phyloP scores from a whole-genome alignment of 169 alveolate genomes.

The Babesia divergens region DNA sequence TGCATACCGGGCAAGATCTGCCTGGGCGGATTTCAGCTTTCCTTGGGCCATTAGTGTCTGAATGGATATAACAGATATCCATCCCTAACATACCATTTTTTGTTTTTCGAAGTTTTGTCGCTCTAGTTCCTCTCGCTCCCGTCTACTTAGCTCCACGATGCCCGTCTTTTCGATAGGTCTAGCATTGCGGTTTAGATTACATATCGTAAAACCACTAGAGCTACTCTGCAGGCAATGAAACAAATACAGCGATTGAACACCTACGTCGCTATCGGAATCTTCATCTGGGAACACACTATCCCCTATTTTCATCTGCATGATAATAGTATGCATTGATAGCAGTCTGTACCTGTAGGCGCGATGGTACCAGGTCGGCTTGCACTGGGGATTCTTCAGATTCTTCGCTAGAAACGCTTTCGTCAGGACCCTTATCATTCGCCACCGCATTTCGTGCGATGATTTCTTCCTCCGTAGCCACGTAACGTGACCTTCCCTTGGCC shows the following conservation, averaged over 20 bases:
- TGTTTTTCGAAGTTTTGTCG: conserved; percentile 60
- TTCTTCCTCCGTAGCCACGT: conserved; percentile 65
- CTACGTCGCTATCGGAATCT: conserved; percentile 26
- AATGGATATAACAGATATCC: neutral
- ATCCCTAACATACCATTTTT: conserved; percentile 32
- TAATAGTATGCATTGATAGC: neutral
- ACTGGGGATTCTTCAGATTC: conserved; percentile 11
- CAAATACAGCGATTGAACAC: neutral
- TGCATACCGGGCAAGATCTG: conserved; percentile 60
- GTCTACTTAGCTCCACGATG: conserved; percentile 51
- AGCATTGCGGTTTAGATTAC: conserved; percentile 53
- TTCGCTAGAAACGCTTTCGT: conserved; percentile 16
- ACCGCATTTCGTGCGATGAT: conserved; percentile 53
- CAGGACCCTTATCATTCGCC: neutral
- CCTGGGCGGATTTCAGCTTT: conserved; percentile 58
- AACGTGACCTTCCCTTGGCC: conserved; percentile 59
- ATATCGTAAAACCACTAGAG: conserved; percentile 27
- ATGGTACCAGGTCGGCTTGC: neutral
- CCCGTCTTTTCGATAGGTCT: conserved; percentile 59
- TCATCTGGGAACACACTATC: conserved; percentile 4
- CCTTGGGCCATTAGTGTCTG: conserved; percentile 64
- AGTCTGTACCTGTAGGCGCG: conserved; percentile 1
- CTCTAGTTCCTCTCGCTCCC: conserved; percentile 63
- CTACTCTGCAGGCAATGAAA: conserved; percentile 15
- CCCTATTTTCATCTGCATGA: neutral